Percentiles rank a stretch among this genome's conserved stretches.
Conservation (phyloP, 2,329 filamentous ascomycete species). For the Atkinsonella hypoxylon region DNA sequence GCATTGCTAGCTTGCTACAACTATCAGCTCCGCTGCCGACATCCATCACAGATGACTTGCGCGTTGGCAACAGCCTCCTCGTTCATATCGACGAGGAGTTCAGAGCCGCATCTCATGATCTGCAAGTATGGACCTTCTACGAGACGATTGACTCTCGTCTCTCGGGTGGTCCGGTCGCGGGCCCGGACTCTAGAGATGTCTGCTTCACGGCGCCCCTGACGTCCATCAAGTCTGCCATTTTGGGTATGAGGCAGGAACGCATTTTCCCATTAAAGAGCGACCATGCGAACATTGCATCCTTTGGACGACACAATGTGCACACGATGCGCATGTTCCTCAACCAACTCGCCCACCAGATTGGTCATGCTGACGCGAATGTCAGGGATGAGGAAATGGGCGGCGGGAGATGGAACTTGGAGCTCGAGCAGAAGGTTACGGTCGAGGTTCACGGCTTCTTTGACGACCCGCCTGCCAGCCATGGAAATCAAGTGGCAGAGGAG, state of each 20-base stretch:
- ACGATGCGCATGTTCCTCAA: constrained; percentile 31
- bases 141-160: constrained; percentile 50
- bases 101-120: constrained; percentile 41
- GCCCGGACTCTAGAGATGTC: constrained; percentile 25
- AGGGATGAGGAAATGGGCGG: constrained; percentile 10
- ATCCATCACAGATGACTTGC: constrained; percentile 37
- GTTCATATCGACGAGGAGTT: constrained; percentile 42
- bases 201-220: constrained; percentile 48
- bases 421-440: constrained; percentile 42
- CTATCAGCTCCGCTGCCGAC: constrained; percentile 37
- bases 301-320: constrained; percentile 35
- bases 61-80: constrained; percentile 36
- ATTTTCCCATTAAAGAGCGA: constrained; percentile 42
- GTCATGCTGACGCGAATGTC: constrained; percentile 20
- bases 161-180: constrained; percentile 18
- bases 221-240: constrained; percentile 42
- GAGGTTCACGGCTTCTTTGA: constrained; percentile 50
- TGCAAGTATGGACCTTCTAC: constrained; percentile 51
- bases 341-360: constrained; percentile 22
- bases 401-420: constrained; percentile 32
- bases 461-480: constrained; percentile 20
- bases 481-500: background rate
- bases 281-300: constrained; percentile 42
- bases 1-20: constrained; percentile 40
- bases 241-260: constrained; percentile 38